phyloP scores from a whole-genome alignment of 2,329 filamentous ascomycete species.

The Cladosporium sp. region DNA sequence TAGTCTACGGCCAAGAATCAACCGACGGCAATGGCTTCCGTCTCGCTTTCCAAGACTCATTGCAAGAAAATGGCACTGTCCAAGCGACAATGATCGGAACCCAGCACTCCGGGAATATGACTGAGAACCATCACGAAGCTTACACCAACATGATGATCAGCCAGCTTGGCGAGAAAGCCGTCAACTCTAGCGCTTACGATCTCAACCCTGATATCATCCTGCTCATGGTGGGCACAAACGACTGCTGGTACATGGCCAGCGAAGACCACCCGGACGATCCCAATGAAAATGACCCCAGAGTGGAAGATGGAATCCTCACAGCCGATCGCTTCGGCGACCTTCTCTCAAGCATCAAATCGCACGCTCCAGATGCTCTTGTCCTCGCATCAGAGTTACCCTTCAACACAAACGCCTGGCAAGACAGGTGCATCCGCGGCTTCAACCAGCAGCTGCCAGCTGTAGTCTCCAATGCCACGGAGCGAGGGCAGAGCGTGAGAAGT shows the following conservation, averaged over 20 bases:
- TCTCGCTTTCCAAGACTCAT: neutral
- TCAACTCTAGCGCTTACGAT: neutral
- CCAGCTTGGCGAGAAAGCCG: neutral
- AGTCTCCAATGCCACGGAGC: neutral
- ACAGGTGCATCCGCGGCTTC: constrained; percentile 1
- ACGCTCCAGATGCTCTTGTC: neutral
- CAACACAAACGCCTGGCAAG: neutral
- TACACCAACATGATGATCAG: neutral
- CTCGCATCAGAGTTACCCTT: neutral
- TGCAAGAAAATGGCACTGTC: neutral
- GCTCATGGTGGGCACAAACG: neutral
- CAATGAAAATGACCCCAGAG: neutral
- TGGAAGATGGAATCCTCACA: neutral
- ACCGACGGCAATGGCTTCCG: constrained; percentile 8
- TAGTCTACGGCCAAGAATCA: constrained; percentile 4
- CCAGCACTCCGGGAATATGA: neutral
- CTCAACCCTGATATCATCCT: neutral
- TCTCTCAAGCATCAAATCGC: neutral
- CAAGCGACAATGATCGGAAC: neutral
- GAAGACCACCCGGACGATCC: neutral
- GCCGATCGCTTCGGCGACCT: neutral
- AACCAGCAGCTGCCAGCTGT: neutral
- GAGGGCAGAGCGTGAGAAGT: neutral
- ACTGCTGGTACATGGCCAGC: constrained; percentile 4
- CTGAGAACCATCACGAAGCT: constrained; percentile 6